Evolutionary conservation across 768 basidiomycete species (phyloP), one percentile per base, ranked within the genome.

Genomic region (Serendipita sp.): DNA sequence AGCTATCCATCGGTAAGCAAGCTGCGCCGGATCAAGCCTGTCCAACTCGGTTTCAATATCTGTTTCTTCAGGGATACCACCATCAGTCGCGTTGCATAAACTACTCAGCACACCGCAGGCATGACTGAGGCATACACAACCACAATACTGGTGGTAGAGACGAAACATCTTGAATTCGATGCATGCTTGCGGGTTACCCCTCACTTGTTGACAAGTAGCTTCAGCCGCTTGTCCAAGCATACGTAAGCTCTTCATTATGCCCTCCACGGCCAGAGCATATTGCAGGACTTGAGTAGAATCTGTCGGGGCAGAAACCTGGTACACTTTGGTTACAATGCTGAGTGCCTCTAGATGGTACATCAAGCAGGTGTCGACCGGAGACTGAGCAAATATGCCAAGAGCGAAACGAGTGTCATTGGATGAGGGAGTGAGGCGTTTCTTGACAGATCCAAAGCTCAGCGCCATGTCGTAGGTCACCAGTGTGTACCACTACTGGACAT

Each of bases 401-500:
- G 28, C 24, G 11, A 31, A 22, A 4, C 53, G 20, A 9, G n/a
- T 9, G 11, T 58, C 24, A 9, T 22, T 20, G 9, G 22, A 13
- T n/a, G 45, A 20, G 11, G 22, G 24, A n/a, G 53, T 58, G 4
- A 58, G n/a, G 11, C 53, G 53, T 9, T 22, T 22, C 30, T 34
- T 26, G 53, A 58, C 31, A 28, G 24, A 26, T 22, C 53, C 53
- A 9, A 58, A 11, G n/a, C 53, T 58, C 53, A 58, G 11, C 17
- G 53, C 53, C 20, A 33, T 28, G 53, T 58, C 53, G 31, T 58
- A 58, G 9, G 53, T 34, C 31, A 58, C 53, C 3, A 58, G 53
- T 5, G 53, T 58, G 53, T 58, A 58, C 53, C 53, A 58, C 53
- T 58, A 31, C 75, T 3, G 34, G 34, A n/a, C 33, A 41, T 16